Evolutionary conservation across 352 stramenopile genomes (phyloP).

Genomic region (Phytopythium boreale): DNA sequence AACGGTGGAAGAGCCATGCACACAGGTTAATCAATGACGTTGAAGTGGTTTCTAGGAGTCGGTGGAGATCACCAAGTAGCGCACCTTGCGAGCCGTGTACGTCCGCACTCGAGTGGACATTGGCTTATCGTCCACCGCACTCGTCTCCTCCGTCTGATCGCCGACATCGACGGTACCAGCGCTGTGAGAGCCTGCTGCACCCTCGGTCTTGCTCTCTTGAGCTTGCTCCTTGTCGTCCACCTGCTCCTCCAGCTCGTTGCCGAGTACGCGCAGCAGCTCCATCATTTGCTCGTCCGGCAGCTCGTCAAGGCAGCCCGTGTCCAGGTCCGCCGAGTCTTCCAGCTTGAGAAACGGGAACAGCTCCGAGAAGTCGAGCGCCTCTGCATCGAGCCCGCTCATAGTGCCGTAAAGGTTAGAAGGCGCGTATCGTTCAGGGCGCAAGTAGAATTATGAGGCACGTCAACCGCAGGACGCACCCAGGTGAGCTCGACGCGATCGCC

Average conservation of each 20-base stretch:
- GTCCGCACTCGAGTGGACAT: constrained; percentile 13
- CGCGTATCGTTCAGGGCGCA: neutral
- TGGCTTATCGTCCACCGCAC: neutral
- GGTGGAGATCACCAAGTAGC: neutral
- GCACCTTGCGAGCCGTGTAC: constrained; percentile 30
- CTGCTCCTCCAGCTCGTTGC: neutral
- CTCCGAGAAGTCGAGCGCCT: constrained; percentile 3
- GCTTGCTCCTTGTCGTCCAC: neutral
- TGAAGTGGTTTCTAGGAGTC: neutral
- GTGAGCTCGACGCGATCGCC: neutral
- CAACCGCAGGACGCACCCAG: neutral
- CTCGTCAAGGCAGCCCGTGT: neutral
- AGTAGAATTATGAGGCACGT: neutral
- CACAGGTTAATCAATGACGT: neutral
- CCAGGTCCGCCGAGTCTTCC: neutral
- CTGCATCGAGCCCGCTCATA: neutral
- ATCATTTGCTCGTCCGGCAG: constrained; percentile 2
- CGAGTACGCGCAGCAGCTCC: constrained; percentile 1
- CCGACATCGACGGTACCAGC: neutral
- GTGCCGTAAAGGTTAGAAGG: neutral
- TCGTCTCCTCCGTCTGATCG: neutral
- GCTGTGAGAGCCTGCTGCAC: too few species aligned
- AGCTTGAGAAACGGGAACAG: constrained; percentile 5
- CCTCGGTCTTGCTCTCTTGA: neutral
- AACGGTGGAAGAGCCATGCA: neutral